Percentiles rank a stretch among this genome's conserved stretches.
These are phyloP conservation scores for Acanthamoeba sp. DNA, from an alignment of 208 protist genomes.

Conservation along the genomic window DNA sequence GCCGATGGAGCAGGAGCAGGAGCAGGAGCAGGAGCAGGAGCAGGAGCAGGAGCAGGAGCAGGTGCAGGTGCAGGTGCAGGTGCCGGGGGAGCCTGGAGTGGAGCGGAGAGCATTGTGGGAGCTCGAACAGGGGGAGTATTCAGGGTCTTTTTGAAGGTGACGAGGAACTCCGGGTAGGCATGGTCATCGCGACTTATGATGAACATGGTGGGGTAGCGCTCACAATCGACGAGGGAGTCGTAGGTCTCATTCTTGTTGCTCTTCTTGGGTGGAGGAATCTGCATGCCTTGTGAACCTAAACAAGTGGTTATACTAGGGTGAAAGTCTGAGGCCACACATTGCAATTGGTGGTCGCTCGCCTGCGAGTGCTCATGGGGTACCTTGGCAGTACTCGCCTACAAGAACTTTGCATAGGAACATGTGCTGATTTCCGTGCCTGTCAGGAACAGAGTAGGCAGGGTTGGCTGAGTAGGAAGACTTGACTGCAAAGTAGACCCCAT, in stretches of 20 bases:
- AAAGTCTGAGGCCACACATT: too few species aligned
- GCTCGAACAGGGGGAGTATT: too few species aligned
- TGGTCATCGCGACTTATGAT: not conserved
- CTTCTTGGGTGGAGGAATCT: slow-evolving; percentile 12
- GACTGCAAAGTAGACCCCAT: slow-evolving; percentile 17
- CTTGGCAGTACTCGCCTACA: not conserved
- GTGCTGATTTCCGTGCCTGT: not conserved
- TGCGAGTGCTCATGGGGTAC: too few species aligned
- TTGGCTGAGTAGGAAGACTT: slow-evolving; percentile 12
- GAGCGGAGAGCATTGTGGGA: too few species aligned
- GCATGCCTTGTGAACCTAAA: not conserved
- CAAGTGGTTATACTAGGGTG: too few species aligned
- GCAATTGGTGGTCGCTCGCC: too few species aligned
- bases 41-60: too few species aligned
- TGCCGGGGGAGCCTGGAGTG: too few species aligned
- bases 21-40: too few species aligned
- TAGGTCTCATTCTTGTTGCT: slow-evolving; percentile 17
- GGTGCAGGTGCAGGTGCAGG: too few species aligned
- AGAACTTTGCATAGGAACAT: slow-evolving; percentile 11
- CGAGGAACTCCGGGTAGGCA: not conserved
- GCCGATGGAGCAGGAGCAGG: not conserved
- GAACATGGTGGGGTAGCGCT: not conserved
- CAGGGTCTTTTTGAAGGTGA: slow-evolving; percentile 7
- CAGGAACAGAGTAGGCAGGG: not conserved
- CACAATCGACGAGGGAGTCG: not conserved